Conservation (phyloP, 1,139 yeast genomes). For the Scheffersomyces lignicola region DNA sequence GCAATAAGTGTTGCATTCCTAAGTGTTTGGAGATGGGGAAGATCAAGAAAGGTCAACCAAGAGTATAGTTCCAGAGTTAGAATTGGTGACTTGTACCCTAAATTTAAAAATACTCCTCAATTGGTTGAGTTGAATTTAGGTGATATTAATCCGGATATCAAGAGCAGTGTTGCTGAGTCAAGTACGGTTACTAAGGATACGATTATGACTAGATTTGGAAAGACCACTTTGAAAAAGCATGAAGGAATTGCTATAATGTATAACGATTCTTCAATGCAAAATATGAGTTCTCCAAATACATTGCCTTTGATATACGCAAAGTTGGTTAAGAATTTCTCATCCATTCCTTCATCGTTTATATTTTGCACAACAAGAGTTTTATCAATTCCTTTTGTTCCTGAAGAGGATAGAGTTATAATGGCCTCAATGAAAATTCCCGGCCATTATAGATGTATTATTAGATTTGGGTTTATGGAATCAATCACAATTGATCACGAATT, state of each 20-base stretch:
- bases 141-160: constrained; percentile 3
- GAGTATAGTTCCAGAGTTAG: constrained; percentile 32
- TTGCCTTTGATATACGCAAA: constrained; percentile 42
- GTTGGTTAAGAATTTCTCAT: constrained; percentile 35
- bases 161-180: no score
- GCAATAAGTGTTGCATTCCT: constrained; percentile 31
- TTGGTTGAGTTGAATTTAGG: constrained; percentile 22
- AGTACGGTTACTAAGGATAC: constrained; percentile 7
- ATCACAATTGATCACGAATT: constrained; percentile 27
- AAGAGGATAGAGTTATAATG: constrained; percentile 37
- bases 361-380: constrained; percentile 42
- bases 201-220: constrained; percentile 24
- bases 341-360: constrained; percentile 43
- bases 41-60: constrained; percentile 37
- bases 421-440: constrained; percentile 42
- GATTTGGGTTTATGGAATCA: constrained; percentile 50
- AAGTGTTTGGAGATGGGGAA: constrained; percentile 49
- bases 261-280: constrained; percentile 30
- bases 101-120: constrained; percentile 18
- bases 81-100: constrained; percentile 28
- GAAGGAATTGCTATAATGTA: constrained; percentile 45
- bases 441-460: constrained; percentile 44
- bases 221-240: constrained; percentile 20
- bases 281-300: constrained; percentile 38
- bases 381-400: constrained; percentile 39